Evolutionary conservation across 306 rosid genomes (phyloP).

Genomic region (Prunus mume): DNA sequence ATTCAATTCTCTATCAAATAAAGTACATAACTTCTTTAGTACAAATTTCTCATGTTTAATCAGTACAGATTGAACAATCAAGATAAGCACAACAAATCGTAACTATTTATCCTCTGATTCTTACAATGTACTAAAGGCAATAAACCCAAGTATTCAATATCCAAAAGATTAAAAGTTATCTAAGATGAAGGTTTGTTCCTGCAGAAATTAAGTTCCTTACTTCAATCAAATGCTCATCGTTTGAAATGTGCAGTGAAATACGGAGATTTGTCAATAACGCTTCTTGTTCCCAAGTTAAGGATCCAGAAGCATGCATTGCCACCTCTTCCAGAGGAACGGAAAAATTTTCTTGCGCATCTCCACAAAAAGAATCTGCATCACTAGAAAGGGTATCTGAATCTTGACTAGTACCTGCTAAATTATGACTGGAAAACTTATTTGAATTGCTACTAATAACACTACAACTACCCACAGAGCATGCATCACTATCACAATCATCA

Average conservation of each 20-base stretch:
- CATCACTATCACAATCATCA: conserved; percentile 47
- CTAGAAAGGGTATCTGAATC: conserved; percentile 52
- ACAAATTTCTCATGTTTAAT: conserved; percentile 3
- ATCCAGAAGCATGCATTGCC: conserved; percentile 77
- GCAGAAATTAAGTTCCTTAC: conserved; percentile 43
- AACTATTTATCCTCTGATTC: conserved; percentile 9
- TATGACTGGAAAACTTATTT: conserved; percentile 34
- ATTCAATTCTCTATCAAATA: conserved; percentile 1
- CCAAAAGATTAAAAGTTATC: conserved; percentile 19
- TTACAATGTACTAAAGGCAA: conserved; percentile 19
- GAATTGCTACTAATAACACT: conserved; percentile 47
- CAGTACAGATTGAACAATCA: conserved; percentile 14
- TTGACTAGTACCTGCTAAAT: conserved; percentile 47
- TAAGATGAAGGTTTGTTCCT: conserved; percentile 25
- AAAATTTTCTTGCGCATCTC: conserved; percentile 39
- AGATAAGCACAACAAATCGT: neutral
- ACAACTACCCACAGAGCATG: conserved; percentile 88
- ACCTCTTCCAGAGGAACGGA: conserved; percentile 34
- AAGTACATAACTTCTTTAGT: conserved; percentile 5
- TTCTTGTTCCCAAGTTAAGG: conserved; percentile 92
- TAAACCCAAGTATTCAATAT: conserved; percentile 3
- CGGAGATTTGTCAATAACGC: conserved; percentile 81
- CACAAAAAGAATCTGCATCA: conserved; percentile 58
- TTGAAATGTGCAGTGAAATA: conserved; percentile 71
- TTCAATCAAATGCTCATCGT: conserved; percentile 81